Percentiles rank a stretch among this genome's conserved stretches.
These are phyloP conservation scores for Effrenium voratum DNA, from an alignment of 73 alveolate species.

Conservation along the genomic window DNA sequence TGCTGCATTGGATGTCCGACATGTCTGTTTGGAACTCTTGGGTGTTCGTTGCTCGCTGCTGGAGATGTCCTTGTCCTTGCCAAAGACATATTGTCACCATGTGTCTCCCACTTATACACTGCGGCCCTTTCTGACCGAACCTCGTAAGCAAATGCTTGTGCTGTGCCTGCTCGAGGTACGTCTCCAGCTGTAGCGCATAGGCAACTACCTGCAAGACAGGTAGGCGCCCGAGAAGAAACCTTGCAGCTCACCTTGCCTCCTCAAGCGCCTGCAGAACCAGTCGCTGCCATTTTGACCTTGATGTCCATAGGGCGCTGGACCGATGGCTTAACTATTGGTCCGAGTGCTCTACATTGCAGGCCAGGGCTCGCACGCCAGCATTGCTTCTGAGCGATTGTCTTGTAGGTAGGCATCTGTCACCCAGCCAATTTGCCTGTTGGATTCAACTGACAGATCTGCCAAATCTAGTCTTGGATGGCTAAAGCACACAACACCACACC, in stretches of 20 bases:
- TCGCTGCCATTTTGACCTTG: conserved; percentile 90
- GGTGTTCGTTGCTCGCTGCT: too few species aligned
- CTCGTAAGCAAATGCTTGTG: too few species aligned
- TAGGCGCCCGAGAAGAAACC: neutral
- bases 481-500: too few species aligned
- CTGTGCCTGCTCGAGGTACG: conserved; percentile 74
- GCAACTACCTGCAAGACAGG: conserved; percentile 48
- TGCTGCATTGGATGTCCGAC: too few species aligned
- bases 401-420: conserved; percentile 86
- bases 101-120: too few species aligned
- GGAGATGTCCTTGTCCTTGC: too few species aligned
- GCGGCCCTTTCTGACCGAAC: too few species aligned
- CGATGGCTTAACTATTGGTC: neutral
- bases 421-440: conserved; percentile 74
- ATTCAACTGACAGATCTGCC: neutral
- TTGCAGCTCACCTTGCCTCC: neutral
- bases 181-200: conserved; percentile 80
- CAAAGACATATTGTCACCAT: too few species aligned
- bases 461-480: neutral
- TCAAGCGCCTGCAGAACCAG: conserved; percentile 81
- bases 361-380: conserved; percentile 47
- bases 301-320: neutral
- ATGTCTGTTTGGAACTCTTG: too few species aligned
- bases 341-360: neutral
- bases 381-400: conserved; percentile 91